Evolutionary conservation across 208 protist species (phyloP).

Genomic region (Leishmania major): DNA sequence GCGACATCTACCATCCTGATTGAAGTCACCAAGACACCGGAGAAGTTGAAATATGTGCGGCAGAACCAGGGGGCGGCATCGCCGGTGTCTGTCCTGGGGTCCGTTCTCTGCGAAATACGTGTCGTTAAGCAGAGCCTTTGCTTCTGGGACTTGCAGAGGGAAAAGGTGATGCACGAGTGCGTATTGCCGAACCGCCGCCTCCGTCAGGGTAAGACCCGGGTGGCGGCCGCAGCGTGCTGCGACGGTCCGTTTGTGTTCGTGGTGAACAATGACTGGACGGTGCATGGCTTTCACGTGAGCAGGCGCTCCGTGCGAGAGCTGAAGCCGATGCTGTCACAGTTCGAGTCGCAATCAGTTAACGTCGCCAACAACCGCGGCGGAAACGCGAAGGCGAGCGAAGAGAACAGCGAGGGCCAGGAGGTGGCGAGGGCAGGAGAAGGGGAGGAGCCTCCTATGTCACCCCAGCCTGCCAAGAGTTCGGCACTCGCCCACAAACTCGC

Average conservation of each 20-base stretch:
- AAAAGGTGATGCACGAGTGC: slow-evolving; percentile 40
- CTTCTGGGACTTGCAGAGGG: slow-evolving; percentile 65
- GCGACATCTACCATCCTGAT: slow-evolving; percentile 15
- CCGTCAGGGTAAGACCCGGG: slow-evolving; percentile 33
- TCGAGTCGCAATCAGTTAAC: slow-evolving; percentile 27
- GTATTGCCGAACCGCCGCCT: slow-evolving; percentile 37
- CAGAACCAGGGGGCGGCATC: slow-evolving; percentile 9
- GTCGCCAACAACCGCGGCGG: not conserved
- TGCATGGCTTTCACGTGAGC: slow-evolving; percentile 61
- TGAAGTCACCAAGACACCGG: slow-evolving; percentile 14
- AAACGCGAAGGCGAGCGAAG: not conserved
- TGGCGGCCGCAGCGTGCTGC: slow-evolving; percentile 30
- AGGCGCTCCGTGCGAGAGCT: slow-evolving; percentile 43
- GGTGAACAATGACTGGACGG: slow-evolving; percentile 63
- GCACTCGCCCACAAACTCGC: not conserved
- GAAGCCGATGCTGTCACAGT: slow-evolving; percentile 49
- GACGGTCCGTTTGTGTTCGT: slow-evolving; percentile 73
- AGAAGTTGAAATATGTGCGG: slow-evolving; percentile 16
- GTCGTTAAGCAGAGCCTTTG: slow-evolving; percentile 25
- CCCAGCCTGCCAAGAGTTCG: not conserved
- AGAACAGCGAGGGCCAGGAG: not conserved
- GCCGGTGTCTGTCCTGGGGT: slow-evolving; percentile 11
- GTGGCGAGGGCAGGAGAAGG: not conserved
- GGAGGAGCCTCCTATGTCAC: not conserved
- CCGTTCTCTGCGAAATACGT: slow-evolving; percentile 15